Percentiles rank a stretch among this genome's conserved stretches.
phyloP scores from a whole-genome alignment of 768 basidiomycete genomes.

The Heimioporus sp. region DNA sequence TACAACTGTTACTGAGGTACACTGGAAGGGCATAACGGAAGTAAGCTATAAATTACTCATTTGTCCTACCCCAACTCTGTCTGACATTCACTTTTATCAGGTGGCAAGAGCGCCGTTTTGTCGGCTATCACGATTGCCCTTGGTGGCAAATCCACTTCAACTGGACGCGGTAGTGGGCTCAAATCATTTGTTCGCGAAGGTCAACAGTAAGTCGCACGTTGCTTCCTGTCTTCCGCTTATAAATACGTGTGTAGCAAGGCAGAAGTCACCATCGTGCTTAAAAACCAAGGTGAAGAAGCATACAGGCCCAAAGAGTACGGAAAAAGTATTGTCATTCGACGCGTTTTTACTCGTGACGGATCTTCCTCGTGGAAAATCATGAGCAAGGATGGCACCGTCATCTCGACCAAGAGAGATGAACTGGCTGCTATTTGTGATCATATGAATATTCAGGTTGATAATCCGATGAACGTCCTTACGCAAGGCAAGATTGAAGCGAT shows the following conservation, averaged over 20 bases:
- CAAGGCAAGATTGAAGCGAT: slow-evolving; percentile 51
- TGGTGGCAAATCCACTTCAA: slow-evolving; percentile 89
- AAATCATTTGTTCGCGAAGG: slow-evolving; percentile 87
- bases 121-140: slow-evolving; percentile 92
- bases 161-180: slow-evolving; percentile 83
- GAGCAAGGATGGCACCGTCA: slow-evolving; percentile 56
- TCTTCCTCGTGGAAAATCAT: slow-evolving; percentile 80
- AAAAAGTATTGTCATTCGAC: slow-evolving; percentile 79
- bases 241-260: slow-evolving; percentile 46
- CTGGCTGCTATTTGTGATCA: slow-evolving; percentile 87
- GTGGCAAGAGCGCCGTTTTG: slow-evolving; percentile 93
- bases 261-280: slow-evolving; percentile 76
- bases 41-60: slow-evolving; percentile 44
- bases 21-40: slow-evolving; percentile 81
- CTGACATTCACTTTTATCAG: slow-evolving; percentile 37
- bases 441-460: slow-evolving; percentile 96
- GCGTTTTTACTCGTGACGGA: slow-evolving; percentile 77
- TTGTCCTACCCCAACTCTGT: background rate
- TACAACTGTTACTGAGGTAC: slow-evolving; percentile 1
- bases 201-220: slow-evolving; percentile 51
- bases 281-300: slow-evolving; percentile 91
- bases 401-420: slow-evolving; percentile 82
- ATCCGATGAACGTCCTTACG: slow-evolving; percentile 92
- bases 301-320: slow-evolving; percentile 86
- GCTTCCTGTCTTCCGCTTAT: background rate